Base-by-base conservation (phyloP, 2,329 filamentous ascomycete species). In the Microsporum audouinii region DNA sequence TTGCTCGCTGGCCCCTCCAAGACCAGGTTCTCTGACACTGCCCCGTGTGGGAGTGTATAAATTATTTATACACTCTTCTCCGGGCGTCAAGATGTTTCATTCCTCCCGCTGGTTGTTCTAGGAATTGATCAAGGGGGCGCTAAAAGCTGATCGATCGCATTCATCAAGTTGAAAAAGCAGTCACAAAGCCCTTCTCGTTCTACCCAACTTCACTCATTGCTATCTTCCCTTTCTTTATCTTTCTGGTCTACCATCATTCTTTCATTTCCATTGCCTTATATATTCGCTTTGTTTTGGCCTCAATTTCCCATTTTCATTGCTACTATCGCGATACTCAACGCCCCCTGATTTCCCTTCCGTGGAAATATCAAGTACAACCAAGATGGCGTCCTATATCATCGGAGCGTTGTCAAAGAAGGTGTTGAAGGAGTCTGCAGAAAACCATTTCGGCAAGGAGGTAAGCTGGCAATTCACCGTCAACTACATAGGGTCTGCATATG, bases 391-490 rank as follows among this genome's bases (percentile, higher is more conserved):
- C 56, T 60, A 62, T 62, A 45, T 69, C 47, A 65, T 64, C 57
- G 61, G 43, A 23, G 60, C 71, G n/a, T 64, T 73, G 33, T 67
- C 69, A 45, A 72, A 71, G 66, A 71, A 66, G 59, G 68, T 72
- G 60, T 65, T 73, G 41, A 75, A 71, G 39, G 72, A 73, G 65
- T 70, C 72, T 43, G 73, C 73, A 6, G 71, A 69, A 43, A 76
- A 77, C 63, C 68, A 71, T 53, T 76, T 76, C 65, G 75, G 75
- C 62, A 69, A 72, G 64, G 75, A 77, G 65, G 75, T 76, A 65
- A 66, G 62, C 62, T 45, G 1, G 5, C 36, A 6, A 12, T 14
- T 17, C 14, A 34, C 31, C 8, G 3, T 53, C 27, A 53, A 14
- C 39, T 23, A 23, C 14, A 31, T 34, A n/a, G 3, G 27, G 8